A percentile compares a stretch with the other conserved stretches of the same genome.
Conservation (phyloP, 2,329 filamentous ascomycete genomes). For the Leptodontidium sp. region DNA sequence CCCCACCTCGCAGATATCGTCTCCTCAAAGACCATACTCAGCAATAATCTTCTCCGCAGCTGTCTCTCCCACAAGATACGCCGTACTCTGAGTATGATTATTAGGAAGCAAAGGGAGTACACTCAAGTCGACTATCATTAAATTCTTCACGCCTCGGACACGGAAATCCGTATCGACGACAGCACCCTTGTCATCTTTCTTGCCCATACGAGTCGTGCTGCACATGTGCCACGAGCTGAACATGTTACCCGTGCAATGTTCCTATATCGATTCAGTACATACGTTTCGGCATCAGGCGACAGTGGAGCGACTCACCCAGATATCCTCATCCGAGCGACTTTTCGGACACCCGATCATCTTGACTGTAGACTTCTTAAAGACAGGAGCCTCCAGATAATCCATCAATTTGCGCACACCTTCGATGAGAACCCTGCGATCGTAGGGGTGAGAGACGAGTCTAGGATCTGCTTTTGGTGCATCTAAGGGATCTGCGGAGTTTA, state of each 20-base stretch:
- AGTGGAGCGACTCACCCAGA: slow-evolving; percentile 45
- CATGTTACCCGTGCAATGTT: slow-evolving; percentile 54
- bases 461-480: slow-evolving; percentile 69
- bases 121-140: slow-evolving; percentile 61
- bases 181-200: slow-evolving; percentile 50
- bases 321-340: slow-evolving; percentile 61
- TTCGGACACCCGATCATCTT: slow-evolving; percentile 53
- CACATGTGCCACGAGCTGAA: slow-evolving; percentile 63
- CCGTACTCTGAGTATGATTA: slow-evolving; percentile 60
- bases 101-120: slow-evolving; percentile 59
- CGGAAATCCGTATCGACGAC: slow-evolving; percentile 59
- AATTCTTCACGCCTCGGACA: slow-evolving; percentile 56
- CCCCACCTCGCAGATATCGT: no score
- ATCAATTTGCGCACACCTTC: slow-evolving; percentile 56
- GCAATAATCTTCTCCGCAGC: slow-evolving; percentile 58
- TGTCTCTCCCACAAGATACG: slow-evolving; percentile 61
- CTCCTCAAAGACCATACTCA: slow-evolving; percentile 49
- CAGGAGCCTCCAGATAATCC: slow-evolving; percentile 52
- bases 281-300: neutral
- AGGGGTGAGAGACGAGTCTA: slow-evolving; percentile 64
- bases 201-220: slow-evolving; percentile 66
- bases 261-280: slow-evolving; percentile 32
- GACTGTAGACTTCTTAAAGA: slow-evolving; percentile 55
- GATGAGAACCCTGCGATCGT: slow-evolving; percentile 60
- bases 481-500: slow-evolving; percentile 68